A percentile compares a stretch with the other conserved stretches of the same genome.
Conservation (phyloP, 208 protist genomes). For the Leishmania lainsoni region DNA sequence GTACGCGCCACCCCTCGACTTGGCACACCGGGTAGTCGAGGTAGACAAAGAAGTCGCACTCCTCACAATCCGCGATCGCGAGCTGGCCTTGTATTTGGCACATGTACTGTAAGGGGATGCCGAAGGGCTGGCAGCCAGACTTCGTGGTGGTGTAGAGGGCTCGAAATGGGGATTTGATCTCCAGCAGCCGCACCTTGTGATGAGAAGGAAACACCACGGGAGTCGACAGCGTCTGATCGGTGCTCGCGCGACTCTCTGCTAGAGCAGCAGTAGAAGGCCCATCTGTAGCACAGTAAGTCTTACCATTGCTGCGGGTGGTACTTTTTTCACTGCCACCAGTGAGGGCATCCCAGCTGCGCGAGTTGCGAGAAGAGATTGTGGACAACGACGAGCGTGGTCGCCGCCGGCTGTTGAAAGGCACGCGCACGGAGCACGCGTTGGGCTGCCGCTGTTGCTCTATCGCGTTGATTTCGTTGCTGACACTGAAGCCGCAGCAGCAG, state of each 20-base stretch:
- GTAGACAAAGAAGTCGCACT: slow-evolving; percentile 93
- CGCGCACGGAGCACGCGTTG: slow-evolving; percentile 30
- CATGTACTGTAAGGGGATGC: slow-evolving; percentile 87
- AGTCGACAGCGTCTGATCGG: not conserved
- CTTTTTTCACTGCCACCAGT: not conserved
- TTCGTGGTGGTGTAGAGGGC: slow-evolving; percentile 70
- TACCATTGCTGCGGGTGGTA: not conserved
- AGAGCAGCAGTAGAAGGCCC: no score
- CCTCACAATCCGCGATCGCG: slow-evolving; percentile 77
- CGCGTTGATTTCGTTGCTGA: not conserved
- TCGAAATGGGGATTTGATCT: slow-evolving; percentile 88
- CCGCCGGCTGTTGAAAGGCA: slow-evolving; percentile 50
- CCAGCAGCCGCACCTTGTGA: slow-evolving; percentile 51
- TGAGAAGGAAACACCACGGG: not conserved
- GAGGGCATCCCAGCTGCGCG: not conserved
- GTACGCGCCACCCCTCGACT: slow-evolving; percentile 83
- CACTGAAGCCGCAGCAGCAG: not conserved
- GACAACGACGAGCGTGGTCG: not conserved
- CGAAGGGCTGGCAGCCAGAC: slow-evolving; percentile 52
- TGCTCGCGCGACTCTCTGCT: not conserved
- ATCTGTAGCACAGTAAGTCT: not conserved
- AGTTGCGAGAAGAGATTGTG: not conserved
- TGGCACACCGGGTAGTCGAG: slow-evolving; percentile 56
- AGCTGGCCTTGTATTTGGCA: slow-evolving; percentile 93
- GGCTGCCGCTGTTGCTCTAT: not conserved